Base-by-base conservation (phyloP, 108 stramenopile genomes). In the Cyclotella choctawhatcheeana region DNA sequence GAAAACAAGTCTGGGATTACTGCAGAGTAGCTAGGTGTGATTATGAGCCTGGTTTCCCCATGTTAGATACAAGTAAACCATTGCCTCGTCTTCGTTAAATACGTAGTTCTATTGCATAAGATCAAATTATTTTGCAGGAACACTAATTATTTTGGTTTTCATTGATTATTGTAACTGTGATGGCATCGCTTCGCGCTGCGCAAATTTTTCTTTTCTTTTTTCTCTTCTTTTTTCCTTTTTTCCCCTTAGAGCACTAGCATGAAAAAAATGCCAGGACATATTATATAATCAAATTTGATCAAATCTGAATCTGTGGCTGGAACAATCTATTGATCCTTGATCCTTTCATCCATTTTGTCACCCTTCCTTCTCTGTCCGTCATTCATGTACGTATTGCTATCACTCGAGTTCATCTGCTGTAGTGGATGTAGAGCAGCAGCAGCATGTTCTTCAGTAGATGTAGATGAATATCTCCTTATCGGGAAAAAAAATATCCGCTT, bases 151-250 rank as follows among this genome's bases (percentile, higher is more conserved):
- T 4, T 4, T 4, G 8, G n/a, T n/a, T n/a, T n/a, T 48, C 16
- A n/a, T 10, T 48, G 47, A n/a, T n/a, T n/a, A n/a, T n/a, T n/a
- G n/a, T 10, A 48, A 4, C 12, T 48, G n/a, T 48, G 47, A 10
- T 48, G 8, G 47, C 16, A n/a, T 12, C 12, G 37, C 47, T 48
- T 10, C 4, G 47, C 8, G 47, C 47, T 48, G 47, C 8, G n/a
- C 47, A n/a, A 48, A n/a, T 48, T 48, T 48, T 48, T n/a, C 17
- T 48, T n/a, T 48, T 48, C 47, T 48, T 48, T 48, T 48, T n/a
- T n/a, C 47, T n/a, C 47, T n/a, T n/a, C n/a, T 48, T 48, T 48
- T 48, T n/a, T n/a, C 4, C 18, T n/a, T 48, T 48, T 48, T 48
- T 48, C 18, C 18, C 17, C 17, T 48, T 48, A 48, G 47, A 48